phyloP scores from a whole-genome alignment of 768 basidiomycete species.

The Phanerodontia chrysosporium region DNA sequence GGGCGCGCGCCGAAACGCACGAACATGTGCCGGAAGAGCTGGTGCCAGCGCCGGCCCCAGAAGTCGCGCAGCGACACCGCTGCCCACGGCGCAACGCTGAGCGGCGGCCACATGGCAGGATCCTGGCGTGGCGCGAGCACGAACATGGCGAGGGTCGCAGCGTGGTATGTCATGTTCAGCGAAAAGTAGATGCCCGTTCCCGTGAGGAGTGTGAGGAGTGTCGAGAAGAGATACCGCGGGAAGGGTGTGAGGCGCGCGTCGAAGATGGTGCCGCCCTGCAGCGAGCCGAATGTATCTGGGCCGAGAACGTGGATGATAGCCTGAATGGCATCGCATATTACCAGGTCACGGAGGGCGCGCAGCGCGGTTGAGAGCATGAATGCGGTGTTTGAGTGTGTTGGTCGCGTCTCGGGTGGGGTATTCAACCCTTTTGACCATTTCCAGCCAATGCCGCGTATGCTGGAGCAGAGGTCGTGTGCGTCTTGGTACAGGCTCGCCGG shows the following conservation, averaged over 20 bases:
- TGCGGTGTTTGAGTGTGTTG: background rate
- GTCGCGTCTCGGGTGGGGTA: conserved; percentile 34
- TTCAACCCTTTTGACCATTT: conserved; percentile 41
- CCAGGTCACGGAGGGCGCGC: conserved; percentile 31
- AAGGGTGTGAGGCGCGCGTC: conserved; percentile 29
- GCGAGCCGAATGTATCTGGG: conserved; percentile 30
- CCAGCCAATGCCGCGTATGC: conserved; percentile 59
- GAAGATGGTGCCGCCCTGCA: conserved; percentile 34
- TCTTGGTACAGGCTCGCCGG: conserved; percentile 19
- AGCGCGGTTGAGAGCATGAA: conserved; percentile 35
- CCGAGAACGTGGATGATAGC: conserved; percentile 36
- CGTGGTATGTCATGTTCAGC: conserved; percentile 19
- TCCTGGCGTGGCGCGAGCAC: conserved; percentile 24
- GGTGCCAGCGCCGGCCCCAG: conserved; percentile 38
- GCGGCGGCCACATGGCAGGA: conserved; percentile 30
- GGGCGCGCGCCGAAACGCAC: conserved; percentile 28
- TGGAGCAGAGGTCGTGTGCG: conserved; percentile 45
- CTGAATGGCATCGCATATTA: conserved; percentile 43
- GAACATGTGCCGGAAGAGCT: conserved; percentile 29
- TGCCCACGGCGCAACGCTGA: conserved; percentile 30
- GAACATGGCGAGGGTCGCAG: conserved; percentile 22
- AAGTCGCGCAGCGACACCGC: conserved; percentile 34
- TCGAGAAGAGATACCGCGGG: conserved; percentile 25
- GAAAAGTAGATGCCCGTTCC: conserved; percentile 10
- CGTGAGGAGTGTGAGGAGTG: background rate